These are phyloP conservation scores for Isabelozyma rhagii DNA, from an alignment of 805 yeast species.

Conservation along the genomic window DNA sequence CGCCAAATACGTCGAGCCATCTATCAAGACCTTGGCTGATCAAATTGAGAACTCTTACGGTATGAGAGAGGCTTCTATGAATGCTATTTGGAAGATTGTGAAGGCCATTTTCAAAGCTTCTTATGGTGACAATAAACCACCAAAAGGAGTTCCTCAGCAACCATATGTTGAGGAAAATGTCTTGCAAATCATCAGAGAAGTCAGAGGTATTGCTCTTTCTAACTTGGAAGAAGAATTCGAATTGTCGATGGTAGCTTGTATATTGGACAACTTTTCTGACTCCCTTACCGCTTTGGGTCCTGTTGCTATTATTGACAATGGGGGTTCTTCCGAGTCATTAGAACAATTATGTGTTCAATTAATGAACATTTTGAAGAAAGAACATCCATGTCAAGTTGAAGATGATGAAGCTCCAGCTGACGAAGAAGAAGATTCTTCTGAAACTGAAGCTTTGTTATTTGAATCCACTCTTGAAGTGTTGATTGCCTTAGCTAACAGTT, in stretches of 20 bases:
- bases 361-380: slow-evolving; percentile 70
- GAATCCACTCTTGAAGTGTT: slow-evolving; percentile 87
- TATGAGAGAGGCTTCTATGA: slow-evolving; percentile 82
- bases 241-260: slow-evolving; percentile 71
- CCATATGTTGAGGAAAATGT: slow-evolving; percentile 59
- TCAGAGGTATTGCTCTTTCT: slow-evolving; percentile 62
- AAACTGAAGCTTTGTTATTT: slow-evolving; percentile 61
- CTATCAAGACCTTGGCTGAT: slow-evolving; percentile 59
- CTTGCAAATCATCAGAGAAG: slow-evolving; percentile 57
- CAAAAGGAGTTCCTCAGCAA: slow-evolving; percentile 61
- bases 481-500: slow-evolving; percentile 69
- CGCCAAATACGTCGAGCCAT: slow-evolving; percentile 69
- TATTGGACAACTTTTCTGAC: slow-evolving; percentile 71
- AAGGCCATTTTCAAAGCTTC: slow-evolving; percentile 61
- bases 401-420: slow-evolving; percentile 64
- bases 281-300: slow-evolving; percentile 71
- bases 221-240: slow-evolving; percentile 79
- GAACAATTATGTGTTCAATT: slow-evolving; percentile 70
- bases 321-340: slow-evolving; percentile 49
- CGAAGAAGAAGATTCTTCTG: slow-evolving; percentile 49
- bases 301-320: slow-evolving; percentile 60
- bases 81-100: slow-evolving; percentile 79
- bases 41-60: slow-evolving; percentile 87
- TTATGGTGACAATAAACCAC: slow-evolving; percentile 47
- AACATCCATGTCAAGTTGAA: slow-evolving; percentile 79